A percentile compares a stretch with the other conserved stretches of the same genome.
These are phyloP conservation scores for Turnera subulata DNA, from an alignment of 345 rosid species.

Conservation along the genomic window DNA sequence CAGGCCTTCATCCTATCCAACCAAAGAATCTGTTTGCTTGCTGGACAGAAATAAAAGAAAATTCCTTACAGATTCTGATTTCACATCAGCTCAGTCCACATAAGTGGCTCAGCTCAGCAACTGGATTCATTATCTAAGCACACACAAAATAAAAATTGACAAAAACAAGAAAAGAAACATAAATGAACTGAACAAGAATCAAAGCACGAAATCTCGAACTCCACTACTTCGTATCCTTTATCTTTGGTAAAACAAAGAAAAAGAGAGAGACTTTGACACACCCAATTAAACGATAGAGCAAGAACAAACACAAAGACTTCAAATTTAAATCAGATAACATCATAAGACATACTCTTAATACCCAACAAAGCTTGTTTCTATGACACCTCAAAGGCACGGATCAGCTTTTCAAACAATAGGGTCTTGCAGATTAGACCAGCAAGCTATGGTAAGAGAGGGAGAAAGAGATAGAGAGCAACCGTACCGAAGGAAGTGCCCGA, in stretches of 20 bases:
- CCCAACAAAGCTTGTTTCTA: background rate
- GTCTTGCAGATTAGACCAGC: background rate
- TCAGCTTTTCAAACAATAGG: background rate
- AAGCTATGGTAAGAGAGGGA: background rate
- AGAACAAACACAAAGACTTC: background rate
- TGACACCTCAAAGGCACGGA: slow-evolving; percentile 1
- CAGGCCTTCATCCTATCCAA: too few relatives aligned
- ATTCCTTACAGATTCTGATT: too few relatives aligned
- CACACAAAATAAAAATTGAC: background rate
- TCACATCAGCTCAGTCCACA: too few relatives aligned
- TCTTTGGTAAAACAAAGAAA: too few relatives aligned
- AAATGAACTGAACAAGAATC: background rate
- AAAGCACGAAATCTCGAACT: background rate
- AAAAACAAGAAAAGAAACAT: background rate
- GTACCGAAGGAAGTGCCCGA: slow-evolving; percentile 39
- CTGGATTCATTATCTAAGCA: too few relatives aligned
- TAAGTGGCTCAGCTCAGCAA: too few relatives aligned
- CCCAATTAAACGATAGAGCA: background rate
- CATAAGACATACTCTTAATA: background rate
- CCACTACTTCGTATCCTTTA: background rate
- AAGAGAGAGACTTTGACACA: background rate
- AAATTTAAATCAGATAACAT: too few relatives aligned
- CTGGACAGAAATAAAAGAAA: too few relatives aligned
- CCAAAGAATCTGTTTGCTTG: too few relatives aligned
- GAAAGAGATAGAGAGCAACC: background rate